Percentiles rank a stretch among this genome's conserved stretches.
Conservation (phyloP, 1,284 basidiomycete species). For the Fomitopsis betulina region DNA sequence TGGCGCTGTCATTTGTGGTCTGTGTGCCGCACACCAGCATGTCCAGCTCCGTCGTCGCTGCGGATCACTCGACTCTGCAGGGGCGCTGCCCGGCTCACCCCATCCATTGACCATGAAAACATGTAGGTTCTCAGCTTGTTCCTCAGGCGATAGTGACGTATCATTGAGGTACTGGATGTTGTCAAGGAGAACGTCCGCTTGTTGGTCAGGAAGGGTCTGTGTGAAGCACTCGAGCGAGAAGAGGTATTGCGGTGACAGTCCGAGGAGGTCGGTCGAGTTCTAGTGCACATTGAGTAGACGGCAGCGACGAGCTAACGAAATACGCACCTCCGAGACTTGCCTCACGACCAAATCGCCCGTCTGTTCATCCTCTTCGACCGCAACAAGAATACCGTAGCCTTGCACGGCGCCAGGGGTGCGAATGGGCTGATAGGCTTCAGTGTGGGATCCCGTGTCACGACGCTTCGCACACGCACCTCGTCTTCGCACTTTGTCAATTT, state of each 20-base stretch:
- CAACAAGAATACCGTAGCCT: slow-evolving; percentile 81
- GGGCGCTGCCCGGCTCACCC: slow-evolving; percentile 56
- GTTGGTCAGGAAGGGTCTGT: slow-evolving; percentile 63
- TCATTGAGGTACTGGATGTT: slow-evolving; percentile 69
- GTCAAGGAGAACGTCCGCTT: slow-evolving; percentile 75
- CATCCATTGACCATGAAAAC: slow-evolving; percentile 73
- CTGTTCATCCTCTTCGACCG: slow-evolving; percentile 64
- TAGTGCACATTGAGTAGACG: slow-evolving; percentile 15
- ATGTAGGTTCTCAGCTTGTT: slow-evolving; percentile 54
- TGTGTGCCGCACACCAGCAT: slow-evolving; percentile 83
- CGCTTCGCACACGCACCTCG: slow-evolving; percentile 39
- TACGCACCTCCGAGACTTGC: slow-evolving; percentile 76
- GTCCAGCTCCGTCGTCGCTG: slow-evolving; percentile 59
- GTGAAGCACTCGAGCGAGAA: slow-evolving; percentile 79
- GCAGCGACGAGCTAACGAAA: background rate
- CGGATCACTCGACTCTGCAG: slow-evolving; percentile 31
- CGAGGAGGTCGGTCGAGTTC: slow-evolving; percentile 70
- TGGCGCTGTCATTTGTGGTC: slow-evolving; percentile 35
- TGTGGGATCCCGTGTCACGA: background rate
- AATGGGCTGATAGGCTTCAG: slow-evolving; percentile 53
- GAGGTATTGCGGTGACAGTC: slow-evolving; percentile 73
- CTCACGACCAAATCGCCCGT: slow-evolving; percentile 59
- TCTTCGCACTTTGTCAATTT: slow-evolving; percentile 73
- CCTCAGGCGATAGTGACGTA: slow-evolving; percentile 41
- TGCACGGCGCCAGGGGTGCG: slow-evolving; percentile 84